Base-by-base conservation (phyloP, 768 basidiomycete species). In the Termitomyces sp. region DNA sequence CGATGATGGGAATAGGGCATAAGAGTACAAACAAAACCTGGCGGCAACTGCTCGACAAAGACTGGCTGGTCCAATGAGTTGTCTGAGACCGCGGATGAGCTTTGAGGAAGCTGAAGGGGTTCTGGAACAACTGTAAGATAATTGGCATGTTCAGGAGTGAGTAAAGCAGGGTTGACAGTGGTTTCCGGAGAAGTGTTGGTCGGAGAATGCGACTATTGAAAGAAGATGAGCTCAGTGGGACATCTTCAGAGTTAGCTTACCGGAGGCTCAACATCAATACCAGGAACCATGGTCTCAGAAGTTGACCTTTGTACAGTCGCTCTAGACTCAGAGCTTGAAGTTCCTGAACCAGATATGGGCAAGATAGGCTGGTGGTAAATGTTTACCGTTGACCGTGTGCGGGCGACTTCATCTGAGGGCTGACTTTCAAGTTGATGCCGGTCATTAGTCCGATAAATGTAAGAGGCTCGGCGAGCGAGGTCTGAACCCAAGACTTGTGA, bases 191-290 rank as follows among this genome's bases (percentile, higher is more conserved):
- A 80, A 0, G 71, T 57, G 34, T 63, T 66, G 2, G 78, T 75
- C 9, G 75, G 74, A 4, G 80, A 74, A 45, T 74, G 73, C 7
- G 80, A 79, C 81, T 83, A 43, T 42, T 25, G 20, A 40, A 48
- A 45, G n/a, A n/a, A 51, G 60, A 47, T 53, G 32, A 38, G 14
- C 12, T 42, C 12, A 45, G 34, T 34, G 48, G 40, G 3, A 32
- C 52, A 31, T 59, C 11, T 45, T 14, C 57, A 31, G 55, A n/a
- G 25, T 36, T 25, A 31, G 70, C 77, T 37, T 65, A 83, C 82
- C 12, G 82, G 83, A 15, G 82, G 75, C 67, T 81, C 75, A 36
- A 83, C 73, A 42, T 77, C 63, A 57, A 83, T 83, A 42, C 74
- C 72, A 3, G 76, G 78, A 20, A 82, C 72, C 43, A 73, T 76